Evolutionary conservation across 2,329 filamentous ascomycete genomes (phyloP).

Genomic region (Trichoderma sp.): DNA sequence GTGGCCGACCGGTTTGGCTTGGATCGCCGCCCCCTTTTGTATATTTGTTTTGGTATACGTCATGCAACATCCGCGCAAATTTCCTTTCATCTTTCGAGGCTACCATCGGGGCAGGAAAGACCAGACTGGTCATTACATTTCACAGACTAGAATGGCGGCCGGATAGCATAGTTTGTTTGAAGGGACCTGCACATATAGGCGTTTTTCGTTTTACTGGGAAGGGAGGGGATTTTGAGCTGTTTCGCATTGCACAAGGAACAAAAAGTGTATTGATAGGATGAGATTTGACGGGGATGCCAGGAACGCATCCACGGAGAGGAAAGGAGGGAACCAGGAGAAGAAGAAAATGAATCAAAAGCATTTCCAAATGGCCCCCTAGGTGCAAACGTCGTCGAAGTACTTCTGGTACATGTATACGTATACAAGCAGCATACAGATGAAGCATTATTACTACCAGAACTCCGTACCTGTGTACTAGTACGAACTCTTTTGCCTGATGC

Average conservation of each 20-base stretch:
- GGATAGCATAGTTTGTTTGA: slow-evolving; percentile 3
- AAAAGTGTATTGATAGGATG: slow-evolving; percentile 20
- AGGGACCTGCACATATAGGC: background rate
- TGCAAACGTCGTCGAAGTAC: background rate
- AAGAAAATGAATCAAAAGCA: background rate
- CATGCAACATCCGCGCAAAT: background rate
- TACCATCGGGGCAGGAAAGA: slow-evolving; percentile 3
- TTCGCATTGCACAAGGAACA: background rate
- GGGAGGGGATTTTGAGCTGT: background rate
- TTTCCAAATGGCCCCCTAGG: background rate
- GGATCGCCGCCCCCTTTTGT: background rate
- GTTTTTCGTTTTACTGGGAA: background rate
- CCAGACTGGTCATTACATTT: slow-evolving; percentile 9
- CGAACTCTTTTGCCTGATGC: background rate
- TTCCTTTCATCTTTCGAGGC: background rate
- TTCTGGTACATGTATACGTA: background rate
- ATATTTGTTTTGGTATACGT: slow-evolving; percentile 6
- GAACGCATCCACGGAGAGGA: background rate
- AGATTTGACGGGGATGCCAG: background rate
- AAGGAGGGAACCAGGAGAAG: background rate
- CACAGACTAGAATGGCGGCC: slow-evolving; percentile 8
- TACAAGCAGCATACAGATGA: background rate
- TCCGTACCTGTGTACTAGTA: background rate
- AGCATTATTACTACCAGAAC: background rate
- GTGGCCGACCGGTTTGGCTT: slow-evolving; percentile 6